Base-by-base conservation (phyloP, 2,329 filamentous ascomycete genomes). In the Ascochyta pisi region DNA sequence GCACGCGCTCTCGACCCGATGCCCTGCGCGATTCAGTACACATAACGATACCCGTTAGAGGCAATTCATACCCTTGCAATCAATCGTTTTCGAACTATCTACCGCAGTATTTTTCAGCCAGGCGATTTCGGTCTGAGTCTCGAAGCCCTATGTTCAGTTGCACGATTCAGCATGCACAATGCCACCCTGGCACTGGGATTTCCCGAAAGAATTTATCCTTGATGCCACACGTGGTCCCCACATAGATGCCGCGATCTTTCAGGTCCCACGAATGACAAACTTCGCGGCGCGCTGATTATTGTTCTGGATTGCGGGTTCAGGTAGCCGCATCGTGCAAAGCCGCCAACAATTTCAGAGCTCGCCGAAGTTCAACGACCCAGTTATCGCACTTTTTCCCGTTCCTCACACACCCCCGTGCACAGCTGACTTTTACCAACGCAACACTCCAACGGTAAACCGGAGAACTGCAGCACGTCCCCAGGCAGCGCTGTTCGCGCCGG, bases 391-490 rank as follows among this genome's bases (percentile, higher is more conserved):
- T 41, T 50, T 58, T 41, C 60, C 58, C 61, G 29, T 62, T 64
- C 53, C 50, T 62, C 38, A 52, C 46, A 37, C 41, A 58, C 49
- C 46, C 50, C 64, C 62, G 59, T 58, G 50, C 39, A 43, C 57
- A 53, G 48, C 57, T 64, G 63, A 64, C 57, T 34, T 27, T 16
- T 27, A 22, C 38, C 43, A 38, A 13, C 23, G 50, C 27, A 19
- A 19, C 13, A 2, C 24, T 27, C 1, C 6, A 44, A 16, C 9
- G n/a, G 16, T 19, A 23, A 33, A 8, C 16, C 13, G 13, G 37
- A 26, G 37, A 12, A 38, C 42, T 22, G 42, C 35, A 31, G 27
- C 29, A 15, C 46, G 29, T 41, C 45, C n/a, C 23, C 15, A 40
- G 35, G 12, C 6, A 34, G 16, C n/a, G 24, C 27, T 37, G 19